These are phyloP conservation scores for Magnusiomyces fungicola DNA, from an alignment of 1,139 yeast genomes.

Conservation along the genomic window DNA sequence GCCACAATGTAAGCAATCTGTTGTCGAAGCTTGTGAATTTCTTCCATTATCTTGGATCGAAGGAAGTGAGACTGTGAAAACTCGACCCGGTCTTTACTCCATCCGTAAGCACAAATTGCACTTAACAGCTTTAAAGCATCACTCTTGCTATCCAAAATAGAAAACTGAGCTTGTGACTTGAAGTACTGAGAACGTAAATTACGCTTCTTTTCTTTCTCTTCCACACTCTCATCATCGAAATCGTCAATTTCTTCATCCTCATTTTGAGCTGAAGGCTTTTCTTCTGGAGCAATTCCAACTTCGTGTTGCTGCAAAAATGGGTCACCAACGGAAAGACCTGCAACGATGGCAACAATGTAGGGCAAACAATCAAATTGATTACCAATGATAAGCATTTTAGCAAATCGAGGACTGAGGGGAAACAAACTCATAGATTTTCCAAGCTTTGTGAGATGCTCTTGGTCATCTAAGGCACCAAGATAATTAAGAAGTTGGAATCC, in stretches of 20 bases:
- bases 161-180: conserved; percentile 52
- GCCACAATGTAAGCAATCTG: conserved; percentile 75
- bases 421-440: conserved; percentile 85
- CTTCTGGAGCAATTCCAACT: conserved; percentile 43
- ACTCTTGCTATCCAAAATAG: conserved; percentile 59
- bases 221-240: conserved; percentile 28
- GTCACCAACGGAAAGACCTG: conserved; percentile 91
- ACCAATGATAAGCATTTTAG: conserved; percentile 83
- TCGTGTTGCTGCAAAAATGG: conserved; percentile 76
- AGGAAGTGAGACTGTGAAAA: conserved; percentile 59
- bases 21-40: conserved; percentile 68
- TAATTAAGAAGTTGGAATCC: conserved; percentile 65
- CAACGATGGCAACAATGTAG: conserved; percentile 80
- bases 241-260: conserved; percentile 24
- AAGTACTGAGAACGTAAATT: conserved; percentile 44
- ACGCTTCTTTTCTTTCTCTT: conserved; percentile 39
- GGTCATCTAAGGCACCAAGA: conserved; percentile 69
- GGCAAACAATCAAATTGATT: conserved; percentile 83
- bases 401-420: conserved; percentile 90
- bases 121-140: conserved; percentile 73
- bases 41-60: conserved; percentile 59
- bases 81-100: conserved; percentile 33
- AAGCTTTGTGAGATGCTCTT: conserved; percentile 53
- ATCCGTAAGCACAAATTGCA: conserved; percentile 87
- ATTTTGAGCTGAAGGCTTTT: conserved; percentile 19